phyloP scores from a whole-genome alignment of 345 rosid species.

The Aquilaria malaccensis region DNA sequence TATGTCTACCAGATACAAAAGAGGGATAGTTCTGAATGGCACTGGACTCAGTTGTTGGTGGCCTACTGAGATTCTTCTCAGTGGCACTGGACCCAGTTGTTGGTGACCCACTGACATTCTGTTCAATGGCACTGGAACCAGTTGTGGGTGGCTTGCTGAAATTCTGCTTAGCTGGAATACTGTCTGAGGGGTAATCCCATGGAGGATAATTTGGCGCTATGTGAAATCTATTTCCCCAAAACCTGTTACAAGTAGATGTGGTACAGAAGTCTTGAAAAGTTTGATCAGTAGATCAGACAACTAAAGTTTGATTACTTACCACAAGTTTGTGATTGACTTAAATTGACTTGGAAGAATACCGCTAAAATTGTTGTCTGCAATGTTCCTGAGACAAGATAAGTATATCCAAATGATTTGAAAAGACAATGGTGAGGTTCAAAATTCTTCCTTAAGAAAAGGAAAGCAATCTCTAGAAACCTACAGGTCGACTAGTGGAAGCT shows the following conservation, averaged over 20 bases:
- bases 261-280: constrained; percentile 5
- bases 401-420: constrained; percentile 20
- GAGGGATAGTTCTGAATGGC: constrained; percentile 58
- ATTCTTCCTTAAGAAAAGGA: not conserved
- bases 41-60: constrained; percentile 46
- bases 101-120: constrained; percentile 21
- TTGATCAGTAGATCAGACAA: constrained; percentile 1
- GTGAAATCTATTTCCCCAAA: constrained; percentile 73
- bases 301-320: constrained; percentile 35
- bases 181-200: constrained; percentile 67
- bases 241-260: constrained; percentile 36
- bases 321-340: constrained; percentile 71
- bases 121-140: constrained; percentile 68
- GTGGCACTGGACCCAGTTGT: constrained; percentile 66
- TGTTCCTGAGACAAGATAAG: constrained; percentile 47
- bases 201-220: constrained; percentile 47
- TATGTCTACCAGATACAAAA: constrained; percentile 22
- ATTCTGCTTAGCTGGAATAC: constrained; percentile 34
- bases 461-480: constrained; percentile 27
- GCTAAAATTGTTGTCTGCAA: constrained; percentile 70
- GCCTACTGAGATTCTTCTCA: constrained; percentile 34
- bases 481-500: constrained; percentile 74
- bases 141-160: constrained; percentile 52
- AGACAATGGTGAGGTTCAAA: constrained; percentile 12
- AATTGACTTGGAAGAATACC: constrained; percentile 79